phyloP scores from a whole-genome alignment of 306 rosid genomes.

The Vigna reflexopilosa region DNA sequence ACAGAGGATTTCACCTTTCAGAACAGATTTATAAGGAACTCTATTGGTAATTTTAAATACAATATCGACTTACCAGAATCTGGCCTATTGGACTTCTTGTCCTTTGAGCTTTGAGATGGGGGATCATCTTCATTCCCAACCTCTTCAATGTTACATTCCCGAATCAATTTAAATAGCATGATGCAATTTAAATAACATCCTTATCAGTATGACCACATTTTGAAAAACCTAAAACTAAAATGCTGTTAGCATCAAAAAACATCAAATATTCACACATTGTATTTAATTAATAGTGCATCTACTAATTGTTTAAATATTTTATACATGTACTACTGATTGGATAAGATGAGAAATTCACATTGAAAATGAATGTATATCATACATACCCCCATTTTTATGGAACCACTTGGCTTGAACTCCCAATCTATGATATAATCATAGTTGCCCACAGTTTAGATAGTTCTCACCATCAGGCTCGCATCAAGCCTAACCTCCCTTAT shows the following conservation, averaged over 20 bases:
- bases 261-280: no score
- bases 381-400: constrained; percentile 60
- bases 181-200: no score
- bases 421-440: constrained; percentile 65
- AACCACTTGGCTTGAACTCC: constrained; percentile 69
- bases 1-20: constrained; percentile 67
- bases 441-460: constrained; percentile 55
- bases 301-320: no score
- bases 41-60: constrained; percentile 83
- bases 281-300: no score
- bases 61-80: constrained; percentile 67
- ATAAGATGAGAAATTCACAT: no score
- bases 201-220: no score
- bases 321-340: no score
- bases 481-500: constrained; percentile 59
- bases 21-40: constrained; percentile 90
- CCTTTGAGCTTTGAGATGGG: constrained; percentile 81
- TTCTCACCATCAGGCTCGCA: constrained; percentile 59
- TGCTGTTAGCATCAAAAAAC: no score
- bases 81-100: constrained; percentile 79
- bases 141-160: constrained; percentile 82
- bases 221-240: no score
- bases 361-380: background rate
- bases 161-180: constrained; percentile 34
- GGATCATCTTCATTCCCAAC: constrained; percentile 60